Evolutionary conservation across 108 stramenopile species (phyloP).

Genomic region (Cylindrotheca fusiformis): DNA sequence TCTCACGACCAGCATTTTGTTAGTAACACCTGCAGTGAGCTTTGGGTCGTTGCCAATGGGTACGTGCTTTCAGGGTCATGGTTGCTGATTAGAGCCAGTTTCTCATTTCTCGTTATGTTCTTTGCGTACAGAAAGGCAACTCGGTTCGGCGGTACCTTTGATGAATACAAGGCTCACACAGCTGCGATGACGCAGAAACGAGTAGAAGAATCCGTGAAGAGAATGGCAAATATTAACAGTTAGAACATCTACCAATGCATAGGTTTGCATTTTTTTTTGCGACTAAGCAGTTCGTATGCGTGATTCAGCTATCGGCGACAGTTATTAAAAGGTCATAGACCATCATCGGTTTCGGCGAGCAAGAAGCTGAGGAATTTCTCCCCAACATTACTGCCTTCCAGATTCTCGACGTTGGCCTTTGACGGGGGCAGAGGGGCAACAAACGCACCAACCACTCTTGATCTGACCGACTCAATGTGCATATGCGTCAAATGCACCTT

Average conservation of each 20-base stretch:
- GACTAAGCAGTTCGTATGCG: not conserved
- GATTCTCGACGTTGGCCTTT: constrained; percentile 65
- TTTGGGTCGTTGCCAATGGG: constrained; percentile 86
- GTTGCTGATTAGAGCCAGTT: too few relatives aligned
- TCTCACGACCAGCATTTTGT: constrained; percentile 95
- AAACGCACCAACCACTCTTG: constrained; percentile 57
- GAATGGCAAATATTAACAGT: constrained; percentile 31
- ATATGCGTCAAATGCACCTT: constrained; percentile 59
- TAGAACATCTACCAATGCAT: constrained; percentile 3
- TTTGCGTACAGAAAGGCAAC: constrained; percentile 36
- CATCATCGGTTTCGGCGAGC: constrained; percentile 81
- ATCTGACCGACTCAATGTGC: constrained; percentile 26
- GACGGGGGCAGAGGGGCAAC: constrained; percentile 77
- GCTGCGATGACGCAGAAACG: constrained; percentile 72
- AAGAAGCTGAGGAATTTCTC: constrained; percentile 88
- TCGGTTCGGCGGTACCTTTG: constrained; percentile 74
- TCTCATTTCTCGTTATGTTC: not conserved
- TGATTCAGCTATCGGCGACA: not conserved
- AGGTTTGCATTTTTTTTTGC: not conserved
- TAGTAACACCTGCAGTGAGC: constrained; percentile 68
- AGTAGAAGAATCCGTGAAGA: constrained; percentile 81
- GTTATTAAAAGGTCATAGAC: not conserved
- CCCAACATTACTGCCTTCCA: constrained; percentile 82
- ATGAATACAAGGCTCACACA: constrained; percentile 81
- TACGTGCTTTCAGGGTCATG: too few relatives aligned